Base-by-base conservation (phyloP, 352 stramenopile species). In the Pythium angustatum region DNA sequence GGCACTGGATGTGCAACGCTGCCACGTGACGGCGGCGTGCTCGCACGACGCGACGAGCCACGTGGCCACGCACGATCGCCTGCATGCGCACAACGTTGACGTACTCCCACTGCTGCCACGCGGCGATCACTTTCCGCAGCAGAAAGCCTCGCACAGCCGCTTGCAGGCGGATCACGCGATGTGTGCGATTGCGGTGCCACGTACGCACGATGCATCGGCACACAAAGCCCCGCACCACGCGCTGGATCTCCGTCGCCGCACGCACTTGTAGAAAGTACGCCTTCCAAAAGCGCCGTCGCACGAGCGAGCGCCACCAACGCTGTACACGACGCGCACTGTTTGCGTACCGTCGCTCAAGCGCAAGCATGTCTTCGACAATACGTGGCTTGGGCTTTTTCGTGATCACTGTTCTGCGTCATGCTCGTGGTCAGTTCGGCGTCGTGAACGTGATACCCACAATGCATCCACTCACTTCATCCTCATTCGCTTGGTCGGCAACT, bases 331-430 rank as follows among this genome's bases (percentile, higher is more conserved):
- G 47, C 1, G 82, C 82, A 56, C 67, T 79, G 73, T 79, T 52
- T 43, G 72, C 58, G 19, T 89, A 89, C 15, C 68, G 72, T 5
- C 76, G 71, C 62, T 94, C 85, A 12, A 92, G 53, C 11, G 77
- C 33, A 27, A 94, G 66, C 81, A 94, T 84, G 55, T 94, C 85
- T 28, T 91, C 70, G 6, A 92, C 77, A 49, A 94, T 81, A 4
- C 75, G 78, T 8, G 84, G 84, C 14, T 69, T 74, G 27, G 55
- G 80, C 54, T 78, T 92, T 19, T 61, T 63, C 17, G 26, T 57
- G 55, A 62, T 21, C n/a, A 62, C 41, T 8, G 40, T 62, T 26
- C 55, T 62, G 31, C 15, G 17, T 1, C 38, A 45, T 45, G 12
- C n/a, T n/a, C n/a, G n/a, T n/a, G n/a, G n/a, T n/a, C n/a, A n/a